Evolutionary conservation across 208 protist genomes (phyloP), one percentile per base, ranked within the genome.

Genomic region (Leishmania turanica): DNA sequence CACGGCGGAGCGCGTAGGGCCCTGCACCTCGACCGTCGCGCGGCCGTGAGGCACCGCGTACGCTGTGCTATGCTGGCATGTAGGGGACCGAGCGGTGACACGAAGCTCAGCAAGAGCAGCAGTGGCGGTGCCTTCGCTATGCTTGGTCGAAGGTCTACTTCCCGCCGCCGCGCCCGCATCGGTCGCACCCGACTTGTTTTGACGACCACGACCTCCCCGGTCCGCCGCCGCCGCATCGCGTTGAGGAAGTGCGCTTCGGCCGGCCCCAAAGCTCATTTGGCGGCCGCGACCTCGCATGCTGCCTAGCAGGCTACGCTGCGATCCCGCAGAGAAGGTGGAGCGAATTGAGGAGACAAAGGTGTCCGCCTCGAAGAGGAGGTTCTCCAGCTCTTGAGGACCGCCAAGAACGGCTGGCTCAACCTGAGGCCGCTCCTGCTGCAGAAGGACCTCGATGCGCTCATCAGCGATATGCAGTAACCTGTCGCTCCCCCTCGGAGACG

Each of bases 301-400:
- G 49, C 76, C 31, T 7, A 31, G 24, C 19, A 77, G 72, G 17
- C n/a, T 77, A 27, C 45, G 49, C 42, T 79, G 75, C 54, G 82
- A 73, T 3, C 65, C 49, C 5, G 77, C 82, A n/a, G 80, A 83
- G 49, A 88, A 85, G 40, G 71, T 80, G 27, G 88, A 84, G 17
- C 87, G 83, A 45, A 88, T 87, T 19, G 89, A 92, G 31, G 88
- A 91, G 45, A 91, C 80, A 54, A 93, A 91, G 79, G 84, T 84
- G 83, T 88, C 81, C 8, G 72, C 80, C 73, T 90, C 89, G 73
- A 95, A 95, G 31, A 95, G 76, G 21, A 89, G 69, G 60, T 79
- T 69, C 72, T 93, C 89, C 1, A 95, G 81, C 31, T 84, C 83
- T 21, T 82, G 83, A 37, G 90, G 88, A 49, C 87, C 84, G 24